Evolutionary conservation across 2,329 filamentous ascomycete species (phyloP).

Genomic region (Alternaria atra): DNA sequence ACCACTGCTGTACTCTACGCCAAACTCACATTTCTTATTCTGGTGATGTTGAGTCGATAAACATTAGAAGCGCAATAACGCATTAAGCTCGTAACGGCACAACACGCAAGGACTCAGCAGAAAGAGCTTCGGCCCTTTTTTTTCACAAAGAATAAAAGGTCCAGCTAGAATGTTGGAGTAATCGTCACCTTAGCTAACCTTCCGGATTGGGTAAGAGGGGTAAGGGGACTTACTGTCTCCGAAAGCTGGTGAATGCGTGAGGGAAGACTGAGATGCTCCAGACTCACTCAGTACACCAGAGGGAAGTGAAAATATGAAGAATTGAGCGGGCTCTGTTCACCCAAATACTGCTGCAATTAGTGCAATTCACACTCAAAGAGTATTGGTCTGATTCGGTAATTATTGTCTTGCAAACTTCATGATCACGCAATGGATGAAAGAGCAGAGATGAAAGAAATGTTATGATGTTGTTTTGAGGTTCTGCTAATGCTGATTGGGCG

Average conservation of each 20-base stretch:
- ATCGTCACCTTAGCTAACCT: background rate
- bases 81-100: too few species aligned
- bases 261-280: too few species aligned
- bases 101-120: too few species aligned
- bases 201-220: background rate
- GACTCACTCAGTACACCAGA: background rate
- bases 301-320: background rate
- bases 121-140: too few species aligned
- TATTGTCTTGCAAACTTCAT: background rate
- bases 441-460: background rate
- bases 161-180: background rate
- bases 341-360: background rate
- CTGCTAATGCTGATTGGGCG: slow-evolving; percentile 3
- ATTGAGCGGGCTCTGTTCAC: background rate
- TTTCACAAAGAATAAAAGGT: too few species aligned
- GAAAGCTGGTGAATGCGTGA: too few species aligned
- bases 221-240: background rate
- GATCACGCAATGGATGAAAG: background rate
- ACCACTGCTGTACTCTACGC: too few species aligned
- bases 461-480: background rate
- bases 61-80: too few species aligned
- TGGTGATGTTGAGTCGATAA: too few species aligned
- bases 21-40: too few species aligned
- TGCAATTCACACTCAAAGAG: background rate
- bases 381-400: background rate